Base-by-base conservation (phyloP, 768 basidiomycete genomes). In the Ramaria rubella region DNA sequence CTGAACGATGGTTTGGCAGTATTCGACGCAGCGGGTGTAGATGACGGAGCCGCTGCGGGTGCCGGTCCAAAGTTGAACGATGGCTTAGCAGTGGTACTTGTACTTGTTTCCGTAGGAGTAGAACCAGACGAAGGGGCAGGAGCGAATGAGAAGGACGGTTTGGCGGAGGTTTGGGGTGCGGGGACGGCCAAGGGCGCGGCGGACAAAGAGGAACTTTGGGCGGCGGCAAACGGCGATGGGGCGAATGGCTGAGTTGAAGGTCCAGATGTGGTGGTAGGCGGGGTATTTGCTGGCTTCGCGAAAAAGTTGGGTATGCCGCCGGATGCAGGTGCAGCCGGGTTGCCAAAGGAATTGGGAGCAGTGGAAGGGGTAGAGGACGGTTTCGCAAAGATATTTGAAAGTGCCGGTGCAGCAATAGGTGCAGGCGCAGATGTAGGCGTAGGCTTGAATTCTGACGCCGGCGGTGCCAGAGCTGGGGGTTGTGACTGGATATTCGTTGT, bases 401-500 rank as follows among this genome's bases (percentile, higher is more conserved):
- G 23, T 12, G 12, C 9, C 9, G 44, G 11, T n/a, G 36, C 36
- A 38, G 44, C 12, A 46, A 24, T 46, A 21, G 49, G 19, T 21
- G 19, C 31, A 51, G 49, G 49, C 15, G 3, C 33, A 8, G 7
- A n/a, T 30, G 52, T 31, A 30, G 59, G 34, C 12, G 60, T n/a
- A 15, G 36, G 27, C 21, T 3, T 8, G 23, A 43, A 36, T 6
- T n/a, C 34, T 38, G 33, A 15, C 19, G 21, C 19, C 24, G 19
- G 15, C 52, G 15, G 52, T 15, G 7, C 34, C 40, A 19, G 50
- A 7, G 27, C 17, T 54, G 14, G 66, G 57, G 0, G 58, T 58
- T 12, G 63, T 54, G 24, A 61, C 55, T 31, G 62, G 52, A 23
- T 65, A 7, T 54, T 19, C 21, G 59, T 56, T 21, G 46, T 59